A percentile compares a stretch with the other conserved stretches of the same genome.
Evolutionary conservation across 2,329 filamentous ascomycete genomes (phyloP).

Genomic region (Colletotrichum chrysophilum): DNA sequence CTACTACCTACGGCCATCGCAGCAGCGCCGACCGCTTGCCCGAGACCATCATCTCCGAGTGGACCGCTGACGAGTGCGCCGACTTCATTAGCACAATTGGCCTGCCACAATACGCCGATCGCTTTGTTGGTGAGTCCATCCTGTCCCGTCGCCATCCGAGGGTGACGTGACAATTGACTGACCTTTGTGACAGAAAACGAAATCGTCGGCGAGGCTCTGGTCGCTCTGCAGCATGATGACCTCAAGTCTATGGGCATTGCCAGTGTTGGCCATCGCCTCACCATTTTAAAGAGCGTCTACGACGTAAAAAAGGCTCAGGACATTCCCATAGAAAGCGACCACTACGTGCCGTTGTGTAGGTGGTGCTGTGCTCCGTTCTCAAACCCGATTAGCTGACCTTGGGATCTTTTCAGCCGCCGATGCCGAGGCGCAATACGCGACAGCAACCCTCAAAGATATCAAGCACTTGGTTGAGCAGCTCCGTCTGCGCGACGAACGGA

Average conservation of each 20-base stretch:
- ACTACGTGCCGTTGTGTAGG: slow-evolving; percentile 92
- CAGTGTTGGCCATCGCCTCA: slow-evolving; percentile 93
- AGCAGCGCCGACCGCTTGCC: slow-evolving; percentile 70
- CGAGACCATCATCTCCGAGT: slow-evolving; percentile 78
- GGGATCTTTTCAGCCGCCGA: slow-evolving; percentile 73
- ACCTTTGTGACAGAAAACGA: slow-evolving; percentile 73
- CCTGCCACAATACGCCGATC: slow-evolving; percentile 80
- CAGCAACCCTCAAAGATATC: slow-evolving; percentile 91
- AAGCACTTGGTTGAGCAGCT: slow-evolving; percentile 89
- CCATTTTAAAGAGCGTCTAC: slow-evolving; percentile 94
- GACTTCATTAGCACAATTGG: slow-evolving; percentile 85
- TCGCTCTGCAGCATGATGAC: slow-evolving; percentile 89
- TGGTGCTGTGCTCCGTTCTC: slow-evolving; percentile 23
- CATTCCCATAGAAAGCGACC: slow-evolving; percentile 86
- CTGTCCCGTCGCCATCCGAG: not conserved
- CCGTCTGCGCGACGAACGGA: slow-evolving; percentile 87
- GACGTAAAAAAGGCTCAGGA: slow-evolving; percentile 95
- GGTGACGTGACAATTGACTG: not conserved
- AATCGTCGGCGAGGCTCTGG: slow-evolving; percentile 89
- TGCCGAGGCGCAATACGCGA: slow-evolving; percentile 82
- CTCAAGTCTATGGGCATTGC: slow-evolving; percentile 92
- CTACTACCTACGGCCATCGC: slow-evolving; percentile 76
- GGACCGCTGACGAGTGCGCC: slow-evolving; percentile 86
- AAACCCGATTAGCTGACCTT: not conserved
- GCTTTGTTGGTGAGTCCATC: slow-evolving; percentile 75